A percentile compares a stretch with the other conserved stretches of the same genome.
These are phyloP conservation scores for Gautieria morchelliformis DNA, from an alignment of 768 basidiomycete species.

Conservation along the genomic window DNA sequence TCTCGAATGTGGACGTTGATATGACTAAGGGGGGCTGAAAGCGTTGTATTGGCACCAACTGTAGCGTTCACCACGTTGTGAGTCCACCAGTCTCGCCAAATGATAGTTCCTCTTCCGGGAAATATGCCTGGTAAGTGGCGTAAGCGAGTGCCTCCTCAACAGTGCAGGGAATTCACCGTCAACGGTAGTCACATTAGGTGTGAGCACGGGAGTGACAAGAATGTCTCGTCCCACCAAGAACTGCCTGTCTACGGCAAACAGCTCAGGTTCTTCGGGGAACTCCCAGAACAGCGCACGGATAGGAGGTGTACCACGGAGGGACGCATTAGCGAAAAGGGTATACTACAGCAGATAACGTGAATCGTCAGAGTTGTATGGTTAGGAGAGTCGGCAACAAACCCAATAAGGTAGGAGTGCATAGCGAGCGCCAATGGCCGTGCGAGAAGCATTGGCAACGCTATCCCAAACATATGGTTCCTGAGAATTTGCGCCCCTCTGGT, in stretches of 20 bases:
- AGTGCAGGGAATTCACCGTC: slow-evolving; percentile 33
- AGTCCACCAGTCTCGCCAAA: slow-evolving; percentile 71
- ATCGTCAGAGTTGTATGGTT: not conserved
- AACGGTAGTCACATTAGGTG: slow-evolving; percentile 58
- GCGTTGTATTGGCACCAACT: slow-evolving; percentile 33
- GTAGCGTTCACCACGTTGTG: slow-evolving; percentile 42
- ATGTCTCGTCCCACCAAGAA: slow-evolving; percentile 65
- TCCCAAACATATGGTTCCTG: slow-evolving; percentile 82
- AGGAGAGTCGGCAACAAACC: slow-evolving; percentile 30
- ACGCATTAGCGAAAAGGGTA: slow-evolving; percentile 63
- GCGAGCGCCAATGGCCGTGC: slow-evolving; percentile 59
- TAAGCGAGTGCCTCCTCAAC: not conserved
- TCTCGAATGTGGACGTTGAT: slow-evolving; percentile 74
- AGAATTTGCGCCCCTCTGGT: slow-evolving; percentile 50
- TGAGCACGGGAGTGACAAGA: slow-evolving; percentile 67
- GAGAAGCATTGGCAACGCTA: slow-evolving; percentile 64
- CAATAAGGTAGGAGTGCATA: slow-evolving; percentile 73
- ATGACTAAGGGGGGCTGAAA: slow-evolving; percentile 61
- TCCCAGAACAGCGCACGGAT: slow-evolving; percentile 71
- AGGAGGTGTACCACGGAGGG: slow-evolving; percentile 55
- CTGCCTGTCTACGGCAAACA: slow-evolving; percentile 54
- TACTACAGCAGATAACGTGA: slow-evolving; percentile 33
- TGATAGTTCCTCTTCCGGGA: slow-evolving; percentile 47
- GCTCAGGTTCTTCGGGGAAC: slow-evolving; percentile 60
- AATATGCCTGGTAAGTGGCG: slow-evolving; percentile 38